phyloP scores from a whole-genome alignment of 768 basidiomycete species.

The Crepidotus variabilis region DNA sequence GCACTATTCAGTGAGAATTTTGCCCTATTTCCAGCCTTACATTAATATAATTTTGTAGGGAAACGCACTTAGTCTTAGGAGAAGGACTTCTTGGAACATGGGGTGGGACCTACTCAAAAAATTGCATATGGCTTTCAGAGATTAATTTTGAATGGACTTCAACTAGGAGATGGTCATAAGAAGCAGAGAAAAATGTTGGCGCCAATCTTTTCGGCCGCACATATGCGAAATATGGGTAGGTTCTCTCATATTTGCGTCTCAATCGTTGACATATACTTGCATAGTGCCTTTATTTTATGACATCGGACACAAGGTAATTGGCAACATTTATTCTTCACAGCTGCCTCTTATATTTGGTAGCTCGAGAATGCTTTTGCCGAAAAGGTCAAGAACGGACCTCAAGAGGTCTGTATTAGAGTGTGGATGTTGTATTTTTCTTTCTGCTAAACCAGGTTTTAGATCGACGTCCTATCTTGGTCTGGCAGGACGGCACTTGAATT shows the following conservation, averaged over 20 bases:
- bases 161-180: neutral
- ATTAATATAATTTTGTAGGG: neutral
- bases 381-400: conserved; percentile 5
- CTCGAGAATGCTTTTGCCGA: conserved; percentile 2
- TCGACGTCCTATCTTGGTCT: conserved; percentile 30
- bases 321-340: neutral
- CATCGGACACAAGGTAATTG: neutral
- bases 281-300: neutral
- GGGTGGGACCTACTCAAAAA: neutral
- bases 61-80: neutral
- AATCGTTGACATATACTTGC: neutral
- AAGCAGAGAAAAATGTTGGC: conserved; percentile 19
- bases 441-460: conserved; percentile 1
- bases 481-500: conserved; percentile 33
- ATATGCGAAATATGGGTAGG: conserved; percentile 21
- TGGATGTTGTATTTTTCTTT: neutral
- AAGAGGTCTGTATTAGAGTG: conserved; percentile 6
- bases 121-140: neutral
- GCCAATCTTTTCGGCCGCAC: neutral
- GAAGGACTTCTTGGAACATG: conserved; percentile 1
- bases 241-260: neutral
- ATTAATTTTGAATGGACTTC: neutral
- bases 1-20: neutral
- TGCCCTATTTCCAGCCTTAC: neutral
- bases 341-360: neutral